These are phyloP conservation scores for Emmonsia crescens DNA, from an alignment of 2,329 filamentous ascomycete genomes.

Conservation along the genomic window DNA sequence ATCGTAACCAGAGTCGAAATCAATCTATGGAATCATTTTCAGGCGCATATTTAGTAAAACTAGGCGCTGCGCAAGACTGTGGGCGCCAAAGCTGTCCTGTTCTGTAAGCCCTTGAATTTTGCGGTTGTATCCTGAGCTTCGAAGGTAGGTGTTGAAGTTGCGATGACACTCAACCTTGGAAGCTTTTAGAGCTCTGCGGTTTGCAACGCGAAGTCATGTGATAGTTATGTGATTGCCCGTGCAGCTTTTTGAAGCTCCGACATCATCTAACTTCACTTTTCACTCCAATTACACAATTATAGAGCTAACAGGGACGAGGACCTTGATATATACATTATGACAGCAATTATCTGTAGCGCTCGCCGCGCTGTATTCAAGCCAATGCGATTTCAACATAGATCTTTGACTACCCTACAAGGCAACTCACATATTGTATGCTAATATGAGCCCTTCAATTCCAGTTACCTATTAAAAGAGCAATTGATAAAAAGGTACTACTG, in stretches of 20 bases:
- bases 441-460: neutral
- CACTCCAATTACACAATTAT: neutral
- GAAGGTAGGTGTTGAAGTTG: neutral
- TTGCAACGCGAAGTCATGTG: neutral
- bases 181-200: neutral
- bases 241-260: neutral
- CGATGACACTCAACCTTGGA: neutral
- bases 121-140: neutral
- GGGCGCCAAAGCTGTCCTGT: neutral
- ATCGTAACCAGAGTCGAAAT: neutral
- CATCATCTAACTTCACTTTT: neutral
- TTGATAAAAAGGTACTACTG: neutral
- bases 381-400: constrained; percentile 20
- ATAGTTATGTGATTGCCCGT: neutral
- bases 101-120: neutral
- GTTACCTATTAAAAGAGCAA: neutral
- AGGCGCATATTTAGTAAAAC: neutral
- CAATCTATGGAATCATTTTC: neutral
- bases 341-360: constrained; percentile 14
- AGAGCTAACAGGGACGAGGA: neutral
- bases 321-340: constrained; percentile 15
- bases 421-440: constrained; percentile 31
- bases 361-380: constrained; percentile 15
- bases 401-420: constrained; percentile 28
- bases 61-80: neutral